Evolutionary conservation across 345 rosid genomes (phyloP).

Genomic region (Eucalyptus virginea): DNA sequence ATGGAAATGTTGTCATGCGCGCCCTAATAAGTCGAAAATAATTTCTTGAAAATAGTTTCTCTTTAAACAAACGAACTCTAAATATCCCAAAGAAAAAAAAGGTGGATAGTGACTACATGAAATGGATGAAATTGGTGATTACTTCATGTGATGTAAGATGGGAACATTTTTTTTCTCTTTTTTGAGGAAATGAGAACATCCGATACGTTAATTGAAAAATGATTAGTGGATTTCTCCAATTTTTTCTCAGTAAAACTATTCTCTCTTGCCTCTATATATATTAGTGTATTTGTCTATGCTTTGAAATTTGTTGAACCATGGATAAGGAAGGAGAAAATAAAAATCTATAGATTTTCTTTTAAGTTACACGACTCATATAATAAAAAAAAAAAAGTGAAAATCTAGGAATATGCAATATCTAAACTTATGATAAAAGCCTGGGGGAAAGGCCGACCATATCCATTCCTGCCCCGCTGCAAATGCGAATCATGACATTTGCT

Average conservation of each 20-base stretch:
- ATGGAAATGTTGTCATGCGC: accelerated
- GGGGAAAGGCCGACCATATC: not conserved
- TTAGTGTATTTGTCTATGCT: not conserved
- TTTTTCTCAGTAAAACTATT: not conserved
- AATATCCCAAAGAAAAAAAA: not conserved
- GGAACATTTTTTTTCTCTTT: not conserved
- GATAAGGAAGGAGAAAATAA: not conserved
- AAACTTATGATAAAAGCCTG: not conserved
- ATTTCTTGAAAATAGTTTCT: not conserved
- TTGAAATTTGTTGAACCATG: not conserved
- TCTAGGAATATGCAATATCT: not conserved
- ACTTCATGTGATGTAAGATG: not conserved
- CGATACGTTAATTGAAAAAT: not conserved
- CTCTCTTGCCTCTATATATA: not conserved
- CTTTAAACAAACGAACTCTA: too few species aligned
- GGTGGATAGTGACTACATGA: not conserved
- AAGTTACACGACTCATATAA: not conserved
- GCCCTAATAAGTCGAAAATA: too few species aligned
- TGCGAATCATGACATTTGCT: not conserved
- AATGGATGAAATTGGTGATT: not conserved
- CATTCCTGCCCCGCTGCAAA: not conserved
- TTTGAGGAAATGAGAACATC: not conserved
- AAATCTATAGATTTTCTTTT: not conserved
- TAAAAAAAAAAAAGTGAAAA: not conserved
- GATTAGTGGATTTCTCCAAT: not conserved